Base-by-base conservation (phyloP, 116 monocot genomes). In the Phalaenopsis hybrid region DNA sequence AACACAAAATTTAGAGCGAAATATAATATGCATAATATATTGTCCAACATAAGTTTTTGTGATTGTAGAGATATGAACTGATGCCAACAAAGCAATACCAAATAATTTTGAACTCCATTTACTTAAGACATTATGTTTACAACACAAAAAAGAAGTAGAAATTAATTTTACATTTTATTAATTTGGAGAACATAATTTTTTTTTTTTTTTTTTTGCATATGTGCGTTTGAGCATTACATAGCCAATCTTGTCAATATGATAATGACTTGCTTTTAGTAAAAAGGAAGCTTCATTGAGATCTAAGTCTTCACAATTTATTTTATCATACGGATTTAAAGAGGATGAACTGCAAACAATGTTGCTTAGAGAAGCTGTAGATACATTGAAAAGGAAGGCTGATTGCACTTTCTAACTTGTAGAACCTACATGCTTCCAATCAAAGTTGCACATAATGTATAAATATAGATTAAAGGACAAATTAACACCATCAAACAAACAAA, bases 11-110 rank as follows among this genome's bases (percentile, higher is more conserved):
- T 18, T 45, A 46, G 6, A 77, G 77, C 51, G 77, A 65, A 44
- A 46, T 44, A 75, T 75, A 83, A 93, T 93, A 93, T 93, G 93
- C 95, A 95, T 95, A 51, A 95, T 91, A 88, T 95, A 95, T 84
- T 95, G 95, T 57, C 95, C 95, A 68, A 93, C 95, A 82, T 93
- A 95, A n/a, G 95, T 95, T 83, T 93, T 93, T 41, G 95, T 93
- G 34, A 95, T 93, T 57, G 95, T 95, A 81, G 95, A 95, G 81
- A 93, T 95, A 70, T 95, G 95, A 28, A 93, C 93, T 57, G 91
- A 95, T 74, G 95, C 93, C 81, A 95, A 78, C 79, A 95, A 87
- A 63, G 95, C 95, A 78, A 95, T 81, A 5, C 87, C 95, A 83
- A 93, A 95, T 72, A 95, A 75, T 81, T 89, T 95, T n/a, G 93